Conservation (phyloP, 257 asterid genomes). For the Craterostigma plantagineum region DNA sequence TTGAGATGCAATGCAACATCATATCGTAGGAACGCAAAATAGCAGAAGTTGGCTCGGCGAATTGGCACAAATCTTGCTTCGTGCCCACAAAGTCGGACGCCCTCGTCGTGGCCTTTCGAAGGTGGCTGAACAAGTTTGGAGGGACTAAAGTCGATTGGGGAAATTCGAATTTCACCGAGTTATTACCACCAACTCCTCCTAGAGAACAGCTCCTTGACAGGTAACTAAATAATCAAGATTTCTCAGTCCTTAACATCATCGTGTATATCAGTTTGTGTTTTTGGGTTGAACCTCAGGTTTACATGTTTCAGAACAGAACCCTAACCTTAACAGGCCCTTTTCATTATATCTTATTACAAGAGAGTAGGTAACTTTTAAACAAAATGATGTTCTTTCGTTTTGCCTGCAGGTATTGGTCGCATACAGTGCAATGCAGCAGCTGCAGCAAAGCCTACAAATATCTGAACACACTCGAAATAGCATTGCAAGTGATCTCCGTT, state of each 20-base stretch:
- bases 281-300: background rate
- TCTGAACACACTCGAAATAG: constrained; percentile 31
- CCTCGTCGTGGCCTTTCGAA: constrained; percentile 38
- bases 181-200: constrained; percentile 59
- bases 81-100: constrained; percentile 71
- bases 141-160: constrained; percentile 55
- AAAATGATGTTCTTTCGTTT: background rate
- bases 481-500: constrained; percentile 35
- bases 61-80: constrained; percentile 59
- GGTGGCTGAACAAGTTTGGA: constrained; percentile 61
- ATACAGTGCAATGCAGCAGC: constrained; percentile 54
- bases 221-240: constrained; percentile 11
- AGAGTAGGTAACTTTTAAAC: background rate
- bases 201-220: constrained; percentile 62
- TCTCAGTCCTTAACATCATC: background rate
- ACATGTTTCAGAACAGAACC: background rate
- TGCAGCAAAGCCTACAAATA: constrained; percentile 47
- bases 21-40: constrained; percentile 46
- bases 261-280: background rate
- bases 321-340: background rate
- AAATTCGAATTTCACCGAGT: constrained; percentile 23
- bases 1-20: background rate
- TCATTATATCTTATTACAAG: background rate
- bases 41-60: constrained; percentile 28
- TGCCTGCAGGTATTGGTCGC: constrained; percentile 59